Base-by-base conservation (phyloP, 208 protist species). In the Acanthamoeba divionensis region DNA sequence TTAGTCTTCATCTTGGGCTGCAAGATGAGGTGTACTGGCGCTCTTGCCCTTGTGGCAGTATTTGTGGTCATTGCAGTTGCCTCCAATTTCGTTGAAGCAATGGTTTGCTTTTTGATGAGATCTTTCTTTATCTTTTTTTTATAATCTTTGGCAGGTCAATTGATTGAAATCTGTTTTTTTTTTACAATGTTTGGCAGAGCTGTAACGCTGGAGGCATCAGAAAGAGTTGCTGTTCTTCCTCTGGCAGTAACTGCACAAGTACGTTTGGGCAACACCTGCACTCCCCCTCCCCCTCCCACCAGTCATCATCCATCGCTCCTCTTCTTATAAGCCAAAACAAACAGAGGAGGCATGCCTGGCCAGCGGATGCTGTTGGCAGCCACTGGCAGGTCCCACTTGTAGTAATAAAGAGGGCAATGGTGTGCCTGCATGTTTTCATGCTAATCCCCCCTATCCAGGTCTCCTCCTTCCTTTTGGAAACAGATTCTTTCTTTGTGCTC, bases 391-490 rank as follows among this genome's bases (percentile, higher is more conserved):
- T 45, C 44, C 47, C 67, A 38, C 67, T 1, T 12, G 4, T 5
- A 48, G 69, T 48, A 79, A 41, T 10, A 12, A n/a, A 7, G 31
- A 31, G n/a, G 69, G 69, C 69, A 79, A 12, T 13, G 69, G 69
- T 48, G 41, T 79, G 8, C 69, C 69, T 10, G 69, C 69, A 24
- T 79, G 69, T 48, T 79, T 79, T 29, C 69, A 54, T 21, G 29
- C 69, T 48, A 79, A 79, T 48, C 69, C 69, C 8, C 69, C 69
- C 0, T 41, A 57, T 57, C 69, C 31, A 79, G 41, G 69, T 83
- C 62, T 83, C 31, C 44, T 60, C 18, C n/a, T 83, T 83, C 73
- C 12, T 33, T 7, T 18, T 33, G 24, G 6, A n/a, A 26, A 21
- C 0, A 3, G 44, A 48, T 85, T 44, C 1, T 2, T 65, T 65